These are phyloP conservation scores for Talaromyces sp. DNA, from an alignment of 2,329 filamentous ascomycete species.

Conservation along the genomic window DNA sequence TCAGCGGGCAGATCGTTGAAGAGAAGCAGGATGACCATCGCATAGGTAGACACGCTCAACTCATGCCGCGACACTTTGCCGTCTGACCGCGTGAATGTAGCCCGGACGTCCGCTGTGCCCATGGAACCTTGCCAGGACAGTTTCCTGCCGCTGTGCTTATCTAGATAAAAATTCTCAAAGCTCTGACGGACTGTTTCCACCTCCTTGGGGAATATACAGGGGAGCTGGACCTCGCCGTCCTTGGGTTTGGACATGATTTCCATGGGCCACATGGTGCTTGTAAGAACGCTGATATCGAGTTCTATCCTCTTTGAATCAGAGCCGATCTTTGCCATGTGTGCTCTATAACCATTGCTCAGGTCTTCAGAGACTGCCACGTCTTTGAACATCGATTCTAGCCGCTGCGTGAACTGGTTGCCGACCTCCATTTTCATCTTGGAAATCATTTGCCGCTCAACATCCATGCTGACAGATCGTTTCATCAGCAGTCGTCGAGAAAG, in stretches of 20 bases:
- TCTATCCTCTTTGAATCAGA: slow-evolving; percentile 65
- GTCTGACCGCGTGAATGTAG: slow-evolving; percentile 66
- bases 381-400: slow-evolving; percentile 96
- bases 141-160: slow-evolving; percentile 80
- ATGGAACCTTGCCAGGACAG: slow-evolving; percentile 75
- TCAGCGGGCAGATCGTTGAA: slow-evolving; percentile 71
- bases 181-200: slow-evolving; percentile 73
- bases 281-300: slow-evolving; percentile 78
- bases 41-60: slow-evolving; percentile 85
- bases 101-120: slow-evolving; percentile 84
- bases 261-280: slow-evolving; percentile 90
- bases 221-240: slow-evolving; percentile 42
- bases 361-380: slow-evolving; percentile 88
- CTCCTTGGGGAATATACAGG: slow-evolving; percentile 69
- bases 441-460: slow-evolving; percentile 94
- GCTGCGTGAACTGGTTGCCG: slow-evolving; percentile 87
- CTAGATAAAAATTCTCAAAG: slow-evolving; percentile 84
- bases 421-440: slow-evolving; percentile 95
- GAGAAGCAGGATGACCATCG: slow-evolving; percentile 81
- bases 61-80: slow-evolving; percentile 79
- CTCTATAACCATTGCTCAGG: slow-evolving; percentile 70
- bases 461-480: slow-evolving; percentile 82
- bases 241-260: slow-evolving; percentile 69
- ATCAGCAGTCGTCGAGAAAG: slow-evolving; percentile 81
- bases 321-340: slow-evolving; percentile 59